Conservation (phyloP, 805 yeast species). For the Saccharomycopsis synnaedendra region DNA sequence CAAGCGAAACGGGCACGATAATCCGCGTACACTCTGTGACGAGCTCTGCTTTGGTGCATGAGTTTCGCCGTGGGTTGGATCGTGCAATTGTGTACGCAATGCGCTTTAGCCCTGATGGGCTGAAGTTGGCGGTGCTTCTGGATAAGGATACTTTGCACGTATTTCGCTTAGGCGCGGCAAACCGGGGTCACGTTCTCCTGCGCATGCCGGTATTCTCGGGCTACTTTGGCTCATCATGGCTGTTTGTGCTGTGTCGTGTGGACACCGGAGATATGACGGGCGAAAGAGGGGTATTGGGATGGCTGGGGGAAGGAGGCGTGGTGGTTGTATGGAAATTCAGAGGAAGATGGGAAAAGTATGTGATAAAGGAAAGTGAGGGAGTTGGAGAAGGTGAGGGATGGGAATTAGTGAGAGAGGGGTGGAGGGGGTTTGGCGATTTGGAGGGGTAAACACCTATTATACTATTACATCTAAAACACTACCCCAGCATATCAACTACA, state of each 20-base stretch:
- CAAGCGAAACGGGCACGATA: slow-evolving; percentile 74
- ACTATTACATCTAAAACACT: no score
- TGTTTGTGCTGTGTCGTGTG: slow-evolving; percentile 15
- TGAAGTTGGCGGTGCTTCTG: slow-evolving; percentile 71
- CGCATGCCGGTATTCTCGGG: slow-evolving; percentile 11
- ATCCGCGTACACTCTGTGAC: slow-evolving; percentile 62
- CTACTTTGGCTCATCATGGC: slow-evolving; percentile 16
- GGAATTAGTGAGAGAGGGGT: slow-evolving; percentile 57
- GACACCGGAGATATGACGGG: slow-evolving; percentile 13
- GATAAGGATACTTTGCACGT: slow-evolving; percentile 87
- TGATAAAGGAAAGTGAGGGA: slow-evolving; percentile 41
- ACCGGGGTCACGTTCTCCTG: slow-evolving; percentile 13
- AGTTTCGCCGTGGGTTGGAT: slow-evolving; percentile 85
- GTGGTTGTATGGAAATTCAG: slow-evolving; percentile 64
- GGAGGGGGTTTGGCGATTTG: slow-evolving; percentile 46
- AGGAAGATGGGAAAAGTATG: slow-evolving; percentile 82
- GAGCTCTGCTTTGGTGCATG: slow-evolving; percentile 61
- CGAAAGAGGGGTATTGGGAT: slow-evolving; percentile 46
- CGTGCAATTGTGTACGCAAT: slow-evolving; percentile 72
- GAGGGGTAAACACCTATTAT: neutral
- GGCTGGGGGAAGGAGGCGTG: slow-evolving; percentile 61
- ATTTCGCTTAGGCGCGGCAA: slow-evolving; percentile 32
- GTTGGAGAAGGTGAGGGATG: slow-evolving; percentile 28
- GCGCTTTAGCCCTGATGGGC: slow-evolving; percentile 70
- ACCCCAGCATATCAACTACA: no score